Base-by-base conservation (phyloP, 768 basidiomycete genomes). In the Exsudoporus frostii region DNA sequence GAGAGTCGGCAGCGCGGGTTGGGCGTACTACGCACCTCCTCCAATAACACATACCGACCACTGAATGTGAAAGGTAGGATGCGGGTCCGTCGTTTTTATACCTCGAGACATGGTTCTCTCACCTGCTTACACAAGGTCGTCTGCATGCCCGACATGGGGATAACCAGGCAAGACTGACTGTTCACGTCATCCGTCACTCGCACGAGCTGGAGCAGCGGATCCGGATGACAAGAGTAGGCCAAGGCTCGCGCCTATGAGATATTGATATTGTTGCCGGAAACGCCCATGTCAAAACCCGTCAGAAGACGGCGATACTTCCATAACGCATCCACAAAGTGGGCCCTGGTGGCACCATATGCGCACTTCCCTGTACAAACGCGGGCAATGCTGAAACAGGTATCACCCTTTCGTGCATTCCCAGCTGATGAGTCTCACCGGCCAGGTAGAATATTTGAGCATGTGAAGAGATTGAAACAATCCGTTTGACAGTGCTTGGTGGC, bases 41-140 rank as follows among this genome's bases (percentile, higher is more conserved):
- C 73, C 74, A 83, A 64, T 78, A 80, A 70, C 83, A 84, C 83
- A 85, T 84, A 20, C 24, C 39, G 51, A 58, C 40, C 14, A n/a
- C 54, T 50, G 56, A 55, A 30, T 50, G 54, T 36, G 46, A 38
- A n/a, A 27, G 40, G 24, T 22, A 41, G 37, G 37, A 43, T 43
- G 48, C 38, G 14, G 41, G 46, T 33, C 43, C 30, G 33, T 56
- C 51, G 54, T 57, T 68, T 69, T 69, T 69, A 69, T 69, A 69
- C 57, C 46, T 64, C 41, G 54, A 61, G 53, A 48, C 51, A 50
- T 33, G 62, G 56, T 51, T 58, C 63, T 63, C 56, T 60, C 60
- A 58, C 58, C 61, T 59, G 64, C 39, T 67, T 61, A 67, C 68
- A 70, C 66, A 55, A 66, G 61, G 36, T 38, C 38, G 56, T 58